Evolutionary conservation across 164 flowering plant genomes (phyloP), one percentile per base, ranked within the genome.

Genomic region (Chimonanthus praecox): DNA sequence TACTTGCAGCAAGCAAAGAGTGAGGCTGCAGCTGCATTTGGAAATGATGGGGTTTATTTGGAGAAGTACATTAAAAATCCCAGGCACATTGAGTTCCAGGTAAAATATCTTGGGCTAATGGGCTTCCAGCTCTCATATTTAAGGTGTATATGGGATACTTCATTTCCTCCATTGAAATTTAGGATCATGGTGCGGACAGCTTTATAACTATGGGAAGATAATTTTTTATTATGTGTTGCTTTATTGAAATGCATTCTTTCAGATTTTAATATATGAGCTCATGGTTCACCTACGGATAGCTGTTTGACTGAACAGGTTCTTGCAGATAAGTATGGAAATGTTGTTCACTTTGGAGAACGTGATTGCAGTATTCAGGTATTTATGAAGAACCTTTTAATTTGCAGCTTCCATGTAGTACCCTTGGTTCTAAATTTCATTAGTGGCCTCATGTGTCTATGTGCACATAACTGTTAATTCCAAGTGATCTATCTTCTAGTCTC

Each of bases 351-450:
- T 84, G 99, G 99, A 72, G 99, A 96, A 84, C 98, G 98, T 80
- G 99, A 96, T 83, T 96, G 99, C 89, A 96, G 99, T 75, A 96
- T 96, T 83, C 98, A 96, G 98, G 99, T 92, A 86, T 64, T 54
- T 9, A 4, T 16, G 20, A 18, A 13, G 4, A 45, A 54, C 50
- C 58, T 47, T 33, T 45, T 21, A 10, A 62, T 20, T 47, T 21
- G 18, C 11, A 43, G 16, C 18, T 33, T 45, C 11, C 50, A n/a
- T 58, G 9, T 62, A 20, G 21, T 20, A 20, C 60, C 15, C 11
- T 8, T 54, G 15, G 8, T 54, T 54, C 15, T 54, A 7, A 15
- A 54, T 15, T 54, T 33, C 33, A 33, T 33, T 54, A 15, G 60
- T 7, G 60, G 15, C 60, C 60, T 8, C 15, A 54, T 54, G 8